phyloP scores from a whole-genome alignment of 768 basidiomycete species.

The Cyclocybe cylindracea region DNA sequence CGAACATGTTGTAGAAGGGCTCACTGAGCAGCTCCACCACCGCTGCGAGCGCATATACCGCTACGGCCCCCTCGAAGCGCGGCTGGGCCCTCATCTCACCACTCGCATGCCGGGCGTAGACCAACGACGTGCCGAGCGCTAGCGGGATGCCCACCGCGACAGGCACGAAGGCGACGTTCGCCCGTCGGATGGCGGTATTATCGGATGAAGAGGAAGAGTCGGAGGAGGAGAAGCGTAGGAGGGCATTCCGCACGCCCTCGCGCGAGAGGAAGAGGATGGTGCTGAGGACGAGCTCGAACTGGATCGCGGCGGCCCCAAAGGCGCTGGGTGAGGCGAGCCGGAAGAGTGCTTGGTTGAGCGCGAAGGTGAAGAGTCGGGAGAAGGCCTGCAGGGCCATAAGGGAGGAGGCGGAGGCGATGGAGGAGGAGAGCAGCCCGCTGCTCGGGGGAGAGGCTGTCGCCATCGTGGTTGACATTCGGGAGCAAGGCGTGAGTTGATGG shows the following conservation, averaged over 20 bases:
- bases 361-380: conserved; percentile 84
- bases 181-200: conserved; percentile 14
- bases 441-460: conserved; percentile 1
- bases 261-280: conserved; percentile 90
- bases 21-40: conserved; percentile 80
- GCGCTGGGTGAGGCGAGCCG: conserved; percentile 82
- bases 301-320: conserved; percentile 90
- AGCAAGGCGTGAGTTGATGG: background rate
- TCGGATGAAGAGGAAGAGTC: background rate
- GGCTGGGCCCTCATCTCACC: conserved; percentile 59
- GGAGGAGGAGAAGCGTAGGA: conserved; percentile 55
- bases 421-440: conserved; percentile 25
- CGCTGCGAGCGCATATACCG: conserved; percentile 73
- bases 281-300: conserved; percentile 89
- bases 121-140: conserved; percentile 46
- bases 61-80: conserved; percentile 61
- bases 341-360: conserved; percentile 85
- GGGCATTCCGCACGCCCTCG: conserved; percentile 89
- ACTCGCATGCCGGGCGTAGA: conserved; percentile 60
- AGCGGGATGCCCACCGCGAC: conserved; percentile 68
- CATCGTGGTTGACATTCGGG: background rate
- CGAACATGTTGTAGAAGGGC: conserved; percentile 77
- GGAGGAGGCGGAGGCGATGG: conserved; percentile 51
- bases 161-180: conserved; percentile 65
- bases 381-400: conserved; percentile 86